These are phyloP conservation scores for Chaetomidium leptoderma DNA, from an alignment of 495 filamentous ascomycete genomes.

Conservation along the genomic window DNA sequence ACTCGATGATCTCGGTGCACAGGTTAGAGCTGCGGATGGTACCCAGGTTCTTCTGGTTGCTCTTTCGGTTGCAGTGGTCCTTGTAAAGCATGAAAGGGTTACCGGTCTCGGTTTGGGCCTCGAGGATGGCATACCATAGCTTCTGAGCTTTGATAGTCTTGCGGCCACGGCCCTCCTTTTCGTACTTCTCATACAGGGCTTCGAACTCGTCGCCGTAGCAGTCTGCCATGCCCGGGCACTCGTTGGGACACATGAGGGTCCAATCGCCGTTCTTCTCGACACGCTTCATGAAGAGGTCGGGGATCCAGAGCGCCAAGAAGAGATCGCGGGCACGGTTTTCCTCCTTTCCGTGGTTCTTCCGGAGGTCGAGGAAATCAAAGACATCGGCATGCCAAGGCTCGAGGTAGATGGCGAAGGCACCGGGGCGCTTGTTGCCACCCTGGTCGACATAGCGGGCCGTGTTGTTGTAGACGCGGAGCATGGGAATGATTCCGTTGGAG, in stretches of 20 bases:
- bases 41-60: conserved; percentile 99
- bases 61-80: conserved; percentile 95
- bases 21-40: conserved; percentile 98
- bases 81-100: conserved; percentile 99
- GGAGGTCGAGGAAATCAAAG: conserved; percentile 92
- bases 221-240: conserved; percentile 90
- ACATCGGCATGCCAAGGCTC: conserved; percentile 99
- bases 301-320: conserved; percentile 97
- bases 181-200: conserved; percentile 89
- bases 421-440: conserved; percentile 97
- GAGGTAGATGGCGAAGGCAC: conserved; percentile 98
- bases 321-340: conserved; percentile 94
- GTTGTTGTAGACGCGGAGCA: conserved; percentile 98
- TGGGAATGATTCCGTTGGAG: conserved; percentile 94
- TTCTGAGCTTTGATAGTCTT: conserved; percentile 95
- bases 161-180: conserved; percentile 81
- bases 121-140: conserved; percentile 96
- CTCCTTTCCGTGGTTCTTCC: conserved; percentile 99
- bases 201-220: conserved; percentile 97
- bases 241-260: conserved; percentile 96
- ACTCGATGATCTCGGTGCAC: conserved; percentile 97
- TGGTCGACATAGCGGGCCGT: conserved; percentile 98
- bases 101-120: conserved; percentile 96
- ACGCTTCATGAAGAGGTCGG: conserved; percentile 99
- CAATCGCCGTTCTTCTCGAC: conserved; percentile 92